Evolutionary conservation across 2,329 filamentous ascomycete genomes (phyloP), one percentile per base, ranked within the genome.

Genomic region (Trichoderma afroharzianum): DNA sequence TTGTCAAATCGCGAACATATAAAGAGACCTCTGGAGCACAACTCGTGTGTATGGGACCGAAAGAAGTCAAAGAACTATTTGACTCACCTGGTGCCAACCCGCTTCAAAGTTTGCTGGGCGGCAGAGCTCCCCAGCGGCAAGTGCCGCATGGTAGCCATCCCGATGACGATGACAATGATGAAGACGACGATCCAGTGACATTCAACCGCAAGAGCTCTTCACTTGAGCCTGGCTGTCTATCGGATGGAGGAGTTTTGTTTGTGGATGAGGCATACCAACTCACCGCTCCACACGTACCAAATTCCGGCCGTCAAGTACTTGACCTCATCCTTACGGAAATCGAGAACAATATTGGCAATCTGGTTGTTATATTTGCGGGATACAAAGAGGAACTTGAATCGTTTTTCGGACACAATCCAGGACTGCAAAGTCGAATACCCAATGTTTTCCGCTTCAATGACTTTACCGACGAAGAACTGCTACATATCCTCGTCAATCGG

Each of bases 211-310:
- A 12, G 0, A 32, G 36, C 21, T 68, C 36, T 7, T 32, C 64
- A 9, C 64, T 68, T 9, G 55, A 59, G 1, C 33, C 32, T 3
- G 53, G 64, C 12, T 68, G 64, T 32, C 33, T 68, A 4, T n/a
- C 58, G 7, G 28, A 53, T 2, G 67, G 67, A 7, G 67, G 67
- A 9, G 57, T 62, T n/a, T 11, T 69, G 3, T 69, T 69, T n/a
- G 28, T 69, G 7, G 67, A 69, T 14, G 67, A 69, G 1, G 57
- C 57, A 32, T 50, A 69, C 26, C 67, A 69, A 32, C 67, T 62
- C 43, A 28, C 58, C 4, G 55, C 57, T 9, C 39, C 39, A 14
- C 55, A 69, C 18, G 64, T 43, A n/a, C 28, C 57, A 6, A 61
- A 28, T 26, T 15, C 26, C 4, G 67, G 67, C 1, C 55, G 43